These are phyloP conservation scores for Oligophagozyma castellii DNA, from an alignment of 1,139 yeast genomes.

Conservation along the genomic window DNA sequence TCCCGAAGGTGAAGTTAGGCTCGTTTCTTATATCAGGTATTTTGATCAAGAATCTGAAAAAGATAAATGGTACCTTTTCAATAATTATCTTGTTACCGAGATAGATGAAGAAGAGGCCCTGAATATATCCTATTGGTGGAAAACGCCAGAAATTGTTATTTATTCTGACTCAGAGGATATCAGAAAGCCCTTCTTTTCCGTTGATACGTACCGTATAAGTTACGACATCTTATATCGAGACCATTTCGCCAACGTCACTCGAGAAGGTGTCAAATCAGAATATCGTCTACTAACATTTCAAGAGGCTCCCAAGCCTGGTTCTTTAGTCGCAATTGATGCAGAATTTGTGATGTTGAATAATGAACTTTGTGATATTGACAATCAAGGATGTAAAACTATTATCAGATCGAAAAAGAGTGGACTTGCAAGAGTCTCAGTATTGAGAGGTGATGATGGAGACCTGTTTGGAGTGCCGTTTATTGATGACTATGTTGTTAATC, in stretches of 20 bases:
- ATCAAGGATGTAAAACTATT: slow-evolving; percentile 54
- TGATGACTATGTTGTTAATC: slow-evolving; percentile 81
- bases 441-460: slow-evolving; percentile 60
- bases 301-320: slow-evolving; percentile 64
- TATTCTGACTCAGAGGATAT: slow-evolving; percentile 39
- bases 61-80: slow-evolving; percentile 67
- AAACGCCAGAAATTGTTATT: slow-evolving; percentile 61
- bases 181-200: slow-evolving; percentile 27
- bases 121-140: slow-evolving; percentile 63
- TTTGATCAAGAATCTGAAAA: slow-evolving; percentile 21
- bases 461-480: slow-evolving; percentile 68
- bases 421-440: slow-evolving; percentile 78
- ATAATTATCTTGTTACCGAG: slow-evolving; percentile 81
- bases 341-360: slow-evolving; percentile 80
- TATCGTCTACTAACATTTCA: slow-evolving; percentile 49
- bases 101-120: slow-evolving; percentile 56
- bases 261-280: slow-evolving; percentile 46
- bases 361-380: slow-evolving; percentile 65
- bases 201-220: slow-evolving; percentile 33
- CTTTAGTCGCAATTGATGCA: slow-evolving; percentile 87
- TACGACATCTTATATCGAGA: slow-evolving; percentile 59
- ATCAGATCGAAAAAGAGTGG: slow-evolving; percentile 66
- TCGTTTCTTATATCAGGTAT: slow-evolving; percentile 47
- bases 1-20: slow-evolving; percentile 39
- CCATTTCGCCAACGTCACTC: slow-evolving; percentile 57